phyloP scores from a whole-genome alignment of 1,139 yeast genomes.

The Wickerhamomyces sp. region DNA sequence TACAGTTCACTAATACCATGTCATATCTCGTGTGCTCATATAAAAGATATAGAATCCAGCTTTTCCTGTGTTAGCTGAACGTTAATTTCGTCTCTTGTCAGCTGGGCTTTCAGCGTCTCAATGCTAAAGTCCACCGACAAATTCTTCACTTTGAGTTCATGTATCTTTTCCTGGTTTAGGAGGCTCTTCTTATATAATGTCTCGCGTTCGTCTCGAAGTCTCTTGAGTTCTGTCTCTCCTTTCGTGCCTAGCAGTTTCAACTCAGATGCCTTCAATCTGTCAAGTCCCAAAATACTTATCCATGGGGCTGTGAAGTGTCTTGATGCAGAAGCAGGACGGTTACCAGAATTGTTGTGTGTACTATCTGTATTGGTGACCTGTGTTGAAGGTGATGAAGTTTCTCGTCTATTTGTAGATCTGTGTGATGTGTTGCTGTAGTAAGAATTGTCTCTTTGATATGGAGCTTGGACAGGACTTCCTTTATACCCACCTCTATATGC shows the following conservation, averaged over 20 bases:
- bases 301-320: constrained; percentile 11
- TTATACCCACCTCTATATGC: constrained; percentile 1
- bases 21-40: too few relatives aligned
- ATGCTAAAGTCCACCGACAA: constrained; percentile 9
- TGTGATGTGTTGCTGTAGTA: background rate
- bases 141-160: constrained; percentile 5
- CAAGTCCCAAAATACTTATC: constrained; percentile 9
- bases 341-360: background rate
- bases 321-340: background rate
- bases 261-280: constrained; percentile 4
- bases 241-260: constrained; percentile 1
- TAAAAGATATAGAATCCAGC: constrained; percentile 13
- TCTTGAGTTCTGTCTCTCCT: constrained; percentile 4
- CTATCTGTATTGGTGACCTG: background rate
- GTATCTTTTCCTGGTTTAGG: constrained; percentile 5
- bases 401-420: background rate
- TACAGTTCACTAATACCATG: too few relatives aligned
- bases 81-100: constrained; percentile 11
- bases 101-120: constrained; percentile 4
- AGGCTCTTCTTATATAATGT: constrained; percentile 4
- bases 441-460: background rate
- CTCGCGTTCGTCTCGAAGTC: constrained; percentile 11
- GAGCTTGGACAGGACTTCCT: background rate
- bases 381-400: background rate
- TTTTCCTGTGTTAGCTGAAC: constrained; percentile 15